These are phyloP conservation scores for Glebionis coronaria DNA, from an alignment of 129 eudicot genomes.

Conservation along the genomic window DNA sequence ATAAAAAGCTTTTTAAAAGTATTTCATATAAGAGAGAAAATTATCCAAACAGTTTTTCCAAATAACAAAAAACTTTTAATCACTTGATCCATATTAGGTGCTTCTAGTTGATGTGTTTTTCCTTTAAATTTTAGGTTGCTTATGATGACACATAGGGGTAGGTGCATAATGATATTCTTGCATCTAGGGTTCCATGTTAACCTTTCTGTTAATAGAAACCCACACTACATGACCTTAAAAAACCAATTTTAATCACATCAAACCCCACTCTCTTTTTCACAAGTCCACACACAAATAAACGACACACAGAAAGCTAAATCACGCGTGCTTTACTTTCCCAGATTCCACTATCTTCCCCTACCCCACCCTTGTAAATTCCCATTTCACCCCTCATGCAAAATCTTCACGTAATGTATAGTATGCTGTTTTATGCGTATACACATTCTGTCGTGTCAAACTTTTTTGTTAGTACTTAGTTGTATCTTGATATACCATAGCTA, in stretches of 20 bases:
- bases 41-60: no score
- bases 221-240: background rate
- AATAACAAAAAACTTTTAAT: no score
- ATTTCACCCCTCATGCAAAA: background rate
- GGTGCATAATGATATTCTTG: conserved; percentile 13
- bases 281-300: conserved; percentile 25
- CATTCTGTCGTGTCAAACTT: no score
- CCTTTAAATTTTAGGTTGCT: no score
- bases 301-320: conserved; percentile 54
- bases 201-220: conserved; percentile 17
- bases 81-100: no score
- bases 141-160: background rate
- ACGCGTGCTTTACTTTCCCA: conserved; percentile 67
- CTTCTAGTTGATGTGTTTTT: background rate
- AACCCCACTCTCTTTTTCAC: conserved; percentile 25
- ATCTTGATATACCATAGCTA: no score
- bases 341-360: conserved; percentile 21
- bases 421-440: background rate
- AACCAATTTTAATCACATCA: conserved; percentile 15
- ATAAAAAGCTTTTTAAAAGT: no score
- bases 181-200: background rate
- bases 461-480: no score
- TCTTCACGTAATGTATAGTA: background rate
- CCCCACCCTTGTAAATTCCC: background rate
- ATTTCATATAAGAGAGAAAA: no score